These are phyloP conservation scores for Clarkia xantiana DNA, from an alignment of 345 rosid genomes.

Conservation along the genomic window DNA sequence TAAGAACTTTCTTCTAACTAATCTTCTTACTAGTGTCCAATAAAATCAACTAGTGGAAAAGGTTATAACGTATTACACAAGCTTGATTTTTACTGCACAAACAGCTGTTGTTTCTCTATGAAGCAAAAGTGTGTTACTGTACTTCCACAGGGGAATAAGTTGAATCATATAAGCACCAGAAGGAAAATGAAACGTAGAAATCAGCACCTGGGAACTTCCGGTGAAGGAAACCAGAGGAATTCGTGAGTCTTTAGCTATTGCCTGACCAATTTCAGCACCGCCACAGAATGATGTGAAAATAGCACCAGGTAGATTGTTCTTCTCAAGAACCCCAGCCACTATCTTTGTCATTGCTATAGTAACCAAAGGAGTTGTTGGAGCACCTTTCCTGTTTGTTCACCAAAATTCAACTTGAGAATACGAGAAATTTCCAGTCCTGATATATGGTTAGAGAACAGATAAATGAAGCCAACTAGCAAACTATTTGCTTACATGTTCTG, in stretches of 20 bases:
- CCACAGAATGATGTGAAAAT: slow-evolving; percentile 92
- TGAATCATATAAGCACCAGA: no score
- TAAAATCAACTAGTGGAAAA: no score
- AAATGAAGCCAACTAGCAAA: no score
- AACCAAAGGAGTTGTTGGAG: slow-evolving; percentile 86
- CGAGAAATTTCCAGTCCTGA: not conserved
- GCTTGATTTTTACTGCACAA: no score
- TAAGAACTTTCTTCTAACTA: no score
- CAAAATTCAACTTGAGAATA: slow-evolving; percentile 7
- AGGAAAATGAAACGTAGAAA: not conserved
- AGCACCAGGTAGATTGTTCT: slow-evolving; percentile 76
- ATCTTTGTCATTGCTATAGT: slow-evolving; percentile 89
- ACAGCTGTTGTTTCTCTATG: no score
- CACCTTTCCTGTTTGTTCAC: slow-evolving; percentile 66
- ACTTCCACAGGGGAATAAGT: no score
- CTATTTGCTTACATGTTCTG: no score
- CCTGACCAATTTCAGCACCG: slow-evolving; percentile 88
- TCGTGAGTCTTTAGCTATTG: slow-evolving; percentile 70
- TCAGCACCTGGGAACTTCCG: slow-evolving; percentile 77
- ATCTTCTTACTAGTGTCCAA: no score
- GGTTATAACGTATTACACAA: no score
- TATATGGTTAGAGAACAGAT: not conserved
- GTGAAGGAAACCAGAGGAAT: slow-evolving; percentile 83
- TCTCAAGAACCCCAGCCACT: slow-evolving; percentile 75
- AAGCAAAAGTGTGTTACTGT: no score